Evolutionary conservation across 2,329 filamentous ascomycete species (phyloP), one percentile per base, ranked within the genome.

Genomic region (Hymenoscyphus albidus): DNA sequence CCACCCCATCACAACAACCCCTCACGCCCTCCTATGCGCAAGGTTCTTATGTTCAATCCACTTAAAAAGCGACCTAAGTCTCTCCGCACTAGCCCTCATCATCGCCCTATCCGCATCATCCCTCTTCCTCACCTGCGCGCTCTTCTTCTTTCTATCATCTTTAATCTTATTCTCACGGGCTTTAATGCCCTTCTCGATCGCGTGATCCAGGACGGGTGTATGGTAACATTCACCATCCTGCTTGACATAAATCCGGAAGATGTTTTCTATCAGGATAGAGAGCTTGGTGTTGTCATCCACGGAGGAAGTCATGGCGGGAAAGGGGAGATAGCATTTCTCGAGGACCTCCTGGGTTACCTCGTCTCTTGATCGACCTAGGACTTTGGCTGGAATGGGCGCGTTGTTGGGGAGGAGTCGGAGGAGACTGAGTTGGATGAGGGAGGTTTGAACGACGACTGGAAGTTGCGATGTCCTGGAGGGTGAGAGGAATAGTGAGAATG

Each of bases 221-320:
- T 71, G 57, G 38, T 54, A 59, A 38, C 72, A 71, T 3, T 71
- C 77, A 48, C 67, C 76, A 61, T 13, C 32, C 66, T 73, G 79
- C 65, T 73, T 79, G 54, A 73, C 59, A 35, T 87, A 75, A 10
- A 83, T 70, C 2, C 82, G 75, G 16, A 86, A 68, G 44, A 87
- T 69, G 2, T 78, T 77, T 73, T 88, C 86, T 0, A 86, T 74
- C 42, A 85, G 69, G 35, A 88, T 75, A 3, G 81, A 82, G 13
- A 88, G 78, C 68, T 84, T 85, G 5, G 83, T 81, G 69, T 88
- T 88, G 56, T 87, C 85, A 1, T 77, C 75, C 0, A 78, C 70
- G 10, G 75, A 80, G 3, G 74, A 73, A 0, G 78, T 81, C 35
- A 78, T 82, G 0, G 86, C 83, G 1, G 81, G 74, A 62, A 77